phyloP scores from a whole-genome alignment of 2,329 filamentous ascomycete species.

The Nannizziopsis arthrosporioides region DNA sequence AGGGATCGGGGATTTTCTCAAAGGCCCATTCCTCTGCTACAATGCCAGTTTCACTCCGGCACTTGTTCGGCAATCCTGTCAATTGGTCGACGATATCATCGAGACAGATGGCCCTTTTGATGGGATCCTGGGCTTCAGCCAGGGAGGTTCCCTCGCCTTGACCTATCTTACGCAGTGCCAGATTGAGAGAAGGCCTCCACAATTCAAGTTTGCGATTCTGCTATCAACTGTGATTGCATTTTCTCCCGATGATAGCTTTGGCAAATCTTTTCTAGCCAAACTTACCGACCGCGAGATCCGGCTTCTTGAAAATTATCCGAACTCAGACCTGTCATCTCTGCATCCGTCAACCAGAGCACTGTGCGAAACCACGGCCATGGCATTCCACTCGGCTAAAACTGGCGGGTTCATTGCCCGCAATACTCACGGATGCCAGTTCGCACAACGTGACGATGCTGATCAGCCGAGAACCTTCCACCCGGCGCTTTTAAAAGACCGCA shows the following conservation, averaged over 20 bases:
- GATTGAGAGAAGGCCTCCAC: background rate
- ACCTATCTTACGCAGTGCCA: slow-evolving; percentile 1
- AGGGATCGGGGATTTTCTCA: background rate
- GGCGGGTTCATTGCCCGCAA: slow-evolving; percentile 1
- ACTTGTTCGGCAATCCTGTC: background rate
- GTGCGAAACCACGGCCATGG: background rate
- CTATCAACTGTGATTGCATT: slow-evolving; percentile 3
- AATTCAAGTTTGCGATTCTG: slow-evolving; percentile 1
- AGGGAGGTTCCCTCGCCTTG: slow-evolving; percentile 57
- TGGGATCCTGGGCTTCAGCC: slow-evolving; percentile 68
- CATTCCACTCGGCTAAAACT: slow-evolving; percentile 3
- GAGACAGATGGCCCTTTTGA: slow-evolving; percentile 55
- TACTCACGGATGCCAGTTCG: slow-evolving; percentile 7
- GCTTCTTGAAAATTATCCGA: background rate
- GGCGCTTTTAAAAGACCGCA: slow-evolving; percentile 8
- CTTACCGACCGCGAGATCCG: background rate
- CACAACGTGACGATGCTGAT: background rate
- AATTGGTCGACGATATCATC: background rate
- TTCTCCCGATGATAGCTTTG: slow-evolving; percentile 6
- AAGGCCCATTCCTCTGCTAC: slow-evolving; percentile 1
- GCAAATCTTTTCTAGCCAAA: background rate
- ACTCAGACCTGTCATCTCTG: background rate
- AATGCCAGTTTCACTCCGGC: background rate
- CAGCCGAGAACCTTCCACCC: slow-evolving; percentile 12
- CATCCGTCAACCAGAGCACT: slow-evolving; percentile 3